phyloP scores from a whole-genome alignment of 257 asterid genomes.

The Lycium barbarum region DNA sequence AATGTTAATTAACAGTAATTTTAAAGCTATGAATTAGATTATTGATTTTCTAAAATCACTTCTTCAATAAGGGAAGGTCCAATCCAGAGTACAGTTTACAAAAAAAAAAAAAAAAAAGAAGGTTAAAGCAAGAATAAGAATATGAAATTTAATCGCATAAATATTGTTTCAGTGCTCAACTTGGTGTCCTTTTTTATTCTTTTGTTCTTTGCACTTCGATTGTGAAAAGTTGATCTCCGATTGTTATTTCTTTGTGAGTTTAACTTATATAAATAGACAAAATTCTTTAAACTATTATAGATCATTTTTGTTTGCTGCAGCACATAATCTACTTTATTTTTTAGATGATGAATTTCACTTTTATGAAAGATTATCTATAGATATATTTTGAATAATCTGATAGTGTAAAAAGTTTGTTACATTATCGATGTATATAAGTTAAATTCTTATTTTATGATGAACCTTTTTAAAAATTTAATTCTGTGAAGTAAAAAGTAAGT shows the following conservation, averaged over 20 bases:
- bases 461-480: not conserved
- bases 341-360: too few relatives aligned
- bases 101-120: not conserved
- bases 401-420: too few relatives aligned
- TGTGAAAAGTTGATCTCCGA: not conserved
- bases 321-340: too few relatives aligned
- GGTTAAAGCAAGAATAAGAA: conserved; percentile 9
- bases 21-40: not conserved
- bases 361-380: too few relatives aligned
- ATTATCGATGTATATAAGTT: not conserved
- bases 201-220: not conserved
- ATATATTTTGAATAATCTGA: too few relatives aligned
- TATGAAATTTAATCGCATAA: not conserved
- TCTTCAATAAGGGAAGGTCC: not conserved
- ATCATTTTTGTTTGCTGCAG: not conserved
- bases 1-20: not conserved
- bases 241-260: not conserved
- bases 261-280: not conserved
- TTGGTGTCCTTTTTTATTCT: not conserved
- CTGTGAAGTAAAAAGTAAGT: not conserved
- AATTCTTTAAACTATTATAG: not conserved
- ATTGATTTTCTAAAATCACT: not conserved
- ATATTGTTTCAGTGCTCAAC: conserved; percentile 17
- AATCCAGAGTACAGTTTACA: not conserved
- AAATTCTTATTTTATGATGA: not conserved